A percentile compares a stretch with the other conserved stretches of the same genome.
phyloP scores from a whole-genome alignment of 2,329 filamentous ascomycete genomes.

The Ophiostoma pallidulum region DNA sequence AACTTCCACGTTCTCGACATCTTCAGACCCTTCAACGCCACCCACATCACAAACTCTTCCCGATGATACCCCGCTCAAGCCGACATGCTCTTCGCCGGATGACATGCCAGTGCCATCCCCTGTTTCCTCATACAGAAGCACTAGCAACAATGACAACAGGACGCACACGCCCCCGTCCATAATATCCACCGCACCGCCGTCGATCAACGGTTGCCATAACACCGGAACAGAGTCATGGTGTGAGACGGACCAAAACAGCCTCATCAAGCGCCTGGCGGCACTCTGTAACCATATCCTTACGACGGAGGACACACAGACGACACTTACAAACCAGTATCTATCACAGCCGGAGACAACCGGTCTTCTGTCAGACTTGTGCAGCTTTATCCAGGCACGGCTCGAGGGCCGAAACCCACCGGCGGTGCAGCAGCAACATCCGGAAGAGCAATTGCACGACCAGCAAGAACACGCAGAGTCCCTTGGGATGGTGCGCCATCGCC shows the following conservation, averaged over 20 bases:
- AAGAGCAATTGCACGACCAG: too few relatives aligned
- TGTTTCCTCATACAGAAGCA: too few relatives aligned
- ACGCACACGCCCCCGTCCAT: too few relatives aligned
- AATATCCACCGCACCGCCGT: too few relatives aligned
- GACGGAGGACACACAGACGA: not conserved
- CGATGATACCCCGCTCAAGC: too few relatives aligned
- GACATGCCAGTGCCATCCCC: not conserved
- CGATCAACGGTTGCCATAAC: too few relatives aligned
- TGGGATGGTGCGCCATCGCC: conserved; percentile 13
- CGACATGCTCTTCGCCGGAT: conserved; percentile 3
- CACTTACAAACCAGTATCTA: conserved; percentile 6
- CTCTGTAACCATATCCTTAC: conserved; percentile 16
- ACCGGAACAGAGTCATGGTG: conserved; percentile 5
- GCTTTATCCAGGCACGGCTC: conserved; percentile 16
- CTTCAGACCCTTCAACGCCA: too few relatives aligned
- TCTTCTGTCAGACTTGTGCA: conserved; percentile 12
- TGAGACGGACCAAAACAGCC: conserved; percentile 16
- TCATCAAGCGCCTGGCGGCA: conserved; percentile 14
- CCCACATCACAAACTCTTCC: too few relatives aligned
- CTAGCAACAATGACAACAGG: too few relatives aligned
- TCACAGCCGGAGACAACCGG: conserved; percentile 11
- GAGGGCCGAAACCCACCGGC: conserved; percentile 7
- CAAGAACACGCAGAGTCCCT: conserved; percentile 4
- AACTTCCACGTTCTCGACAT: too few relatives aligned
- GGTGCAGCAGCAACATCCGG: not conserved